Percentiles rank a stretch among this genome's conserved stretches.
These are phyloP conservation scores for Solanum peruvianum DNA, from an alignment of 257 asterid species.

Conservation along the genomic window DNA sequence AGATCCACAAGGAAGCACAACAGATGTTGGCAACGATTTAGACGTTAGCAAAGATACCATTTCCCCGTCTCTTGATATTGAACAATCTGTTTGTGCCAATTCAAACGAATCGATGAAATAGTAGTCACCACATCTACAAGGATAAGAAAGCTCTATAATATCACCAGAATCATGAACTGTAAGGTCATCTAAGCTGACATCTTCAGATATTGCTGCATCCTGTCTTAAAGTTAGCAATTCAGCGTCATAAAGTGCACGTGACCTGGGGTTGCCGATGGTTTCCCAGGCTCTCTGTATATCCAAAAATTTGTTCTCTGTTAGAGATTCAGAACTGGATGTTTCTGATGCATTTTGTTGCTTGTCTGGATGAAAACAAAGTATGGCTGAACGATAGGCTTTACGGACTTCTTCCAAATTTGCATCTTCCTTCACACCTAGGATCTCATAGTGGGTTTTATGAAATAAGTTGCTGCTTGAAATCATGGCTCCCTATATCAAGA, in stretches of 20 bases:
- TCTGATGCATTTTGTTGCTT: slow-evolving; percentile 29
- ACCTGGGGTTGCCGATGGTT: slow-evolving; percentile 30
- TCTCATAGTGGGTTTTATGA: slow-evolving; percentile 48
- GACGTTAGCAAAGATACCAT: slow-evolving; percentile 14
- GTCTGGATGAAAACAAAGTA: slow-evolving; percentile 65
- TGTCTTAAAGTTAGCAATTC: slow-evolving; percentile 41
- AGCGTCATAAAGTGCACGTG: slow-evolving; percentile 47
- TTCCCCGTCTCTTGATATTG: slow-evolving; percentile 22
- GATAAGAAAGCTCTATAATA: slow-evolving; percentile 29
- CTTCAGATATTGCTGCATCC: slow-evolving; percentile 38
- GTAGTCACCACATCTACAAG: slow-evolving; percentile 71
- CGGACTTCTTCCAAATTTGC: slow-evolving; percentile 62
- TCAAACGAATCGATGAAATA: slow-evolving; percentile 42
- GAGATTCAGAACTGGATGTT: slow-evolving; percentile 1
- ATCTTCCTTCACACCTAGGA: slow-evolving; percentile 50
- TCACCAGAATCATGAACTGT: slow-evolving; percentile 36
- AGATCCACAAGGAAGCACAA: slow-evolving; percentile 72
- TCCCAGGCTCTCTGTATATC: slow-evolving; percentile 68
- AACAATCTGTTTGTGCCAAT: slow-evolving; percentile 51
- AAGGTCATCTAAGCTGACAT: slow-evolving; percentile 53
- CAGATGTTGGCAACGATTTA: slow-evolving; percentile 24
- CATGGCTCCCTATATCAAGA: slow-evolving; percentile 17
- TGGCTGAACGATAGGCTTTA: slow-evolving; percentile 38
- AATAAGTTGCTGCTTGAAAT: slow-evolving; percentile 12
- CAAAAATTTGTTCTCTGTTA: slow-evolving; percentile 18